phyloP scores from a whole-genome alignment of 2,329 filamentous ascomycete species.

The Sporothrix luriei region DNA sequence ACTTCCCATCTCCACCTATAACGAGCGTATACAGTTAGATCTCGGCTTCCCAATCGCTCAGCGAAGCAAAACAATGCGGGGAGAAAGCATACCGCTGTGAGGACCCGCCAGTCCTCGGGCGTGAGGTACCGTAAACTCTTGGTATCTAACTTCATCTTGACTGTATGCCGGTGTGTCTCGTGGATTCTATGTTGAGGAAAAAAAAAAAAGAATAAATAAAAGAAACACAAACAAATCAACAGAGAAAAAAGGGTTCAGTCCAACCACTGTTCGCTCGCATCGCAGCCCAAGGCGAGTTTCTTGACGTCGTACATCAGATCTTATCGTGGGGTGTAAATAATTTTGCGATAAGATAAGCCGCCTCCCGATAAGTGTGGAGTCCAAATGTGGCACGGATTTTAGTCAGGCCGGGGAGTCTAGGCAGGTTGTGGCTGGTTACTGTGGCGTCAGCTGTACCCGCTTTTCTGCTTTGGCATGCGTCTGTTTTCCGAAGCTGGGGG shows the following conservation, averaged over 20 bases:
- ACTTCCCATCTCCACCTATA: conserved; percentile 85
- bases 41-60: background rate
- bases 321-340: conserved; percentile 29
- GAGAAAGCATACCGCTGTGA: conserved; percentile 72
- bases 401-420: no score
- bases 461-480: conserved; percentile 16
- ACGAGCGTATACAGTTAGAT: conserved; percentile 38
- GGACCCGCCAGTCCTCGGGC: conserved; percentile 90
- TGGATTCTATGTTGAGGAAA: conserved; percentile 30
- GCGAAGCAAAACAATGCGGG: conserved; percentile 32
- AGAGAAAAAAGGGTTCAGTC: no score
- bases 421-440: conserved; percentile 29
- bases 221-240: no score
- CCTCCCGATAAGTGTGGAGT: background rate
- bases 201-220: background rate
- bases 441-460: conserved; percentile 13
- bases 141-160: conserved; percentile 88
- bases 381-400: conserved; percentile 25
- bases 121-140: conserved; percentile 91
- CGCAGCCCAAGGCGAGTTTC: conserved; percentile 23
- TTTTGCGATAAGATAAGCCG: conserved; percentile 29
- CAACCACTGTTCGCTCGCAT: background rate
- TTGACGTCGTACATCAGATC: conserved; percentile 22
- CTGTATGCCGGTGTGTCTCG: background rate
- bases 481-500: conserved; percentile 27